These are phyloP conservation scores for Ormosia semicastrata DNA, from an alignment of 306 rosid genomes.

Conservation along the genomic window DNA sequence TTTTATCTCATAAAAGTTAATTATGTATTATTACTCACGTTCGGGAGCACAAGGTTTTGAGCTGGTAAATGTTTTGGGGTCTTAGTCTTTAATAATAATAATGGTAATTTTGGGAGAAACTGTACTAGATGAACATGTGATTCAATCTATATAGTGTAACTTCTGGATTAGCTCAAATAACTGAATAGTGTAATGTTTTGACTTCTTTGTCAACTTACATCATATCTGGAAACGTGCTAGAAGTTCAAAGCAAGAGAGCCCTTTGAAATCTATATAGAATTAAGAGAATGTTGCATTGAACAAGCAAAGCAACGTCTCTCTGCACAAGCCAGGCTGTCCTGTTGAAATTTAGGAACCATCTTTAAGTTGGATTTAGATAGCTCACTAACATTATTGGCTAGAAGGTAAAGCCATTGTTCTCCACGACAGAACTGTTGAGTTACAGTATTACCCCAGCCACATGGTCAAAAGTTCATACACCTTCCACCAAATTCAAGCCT, in stretches of 20 bases:
- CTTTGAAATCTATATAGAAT: not conserved
- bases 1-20: not conserved
- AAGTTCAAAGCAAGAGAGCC: constrained; percentile 13
- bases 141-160: not conserved
- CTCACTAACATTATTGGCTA: not conserved
- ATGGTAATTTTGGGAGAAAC: not conserved
- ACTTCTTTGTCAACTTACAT: not conserved
- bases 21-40: not conserved
- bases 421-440: not conserved
- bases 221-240: not conserved
- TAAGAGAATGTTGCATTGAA: not conserved
- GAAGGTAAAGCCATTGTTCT: not conserved
- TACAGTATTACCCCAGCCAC: not conserved
- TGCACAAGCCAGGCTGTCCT: constrained; percentile 33
- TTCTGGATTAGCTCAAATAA: not conserved
- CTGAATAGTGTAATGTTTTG: not conserved
- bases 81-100: too few species aligned
- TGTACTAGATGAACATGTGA: not conserved
- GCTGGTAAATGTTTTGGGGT: too few species aligned
- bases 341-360: not conserved
- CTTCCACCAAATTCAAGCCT: not conserved
- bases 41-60: not conserved
- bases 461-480: not conserved
- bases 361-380: not conserved
- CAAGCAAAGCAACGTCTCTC: constrained; percentile 13